phyloP scores from a whole-genome alignment of 805 yeast genomes.

The Wickerhamomyces subpelliculosus region DNA sequence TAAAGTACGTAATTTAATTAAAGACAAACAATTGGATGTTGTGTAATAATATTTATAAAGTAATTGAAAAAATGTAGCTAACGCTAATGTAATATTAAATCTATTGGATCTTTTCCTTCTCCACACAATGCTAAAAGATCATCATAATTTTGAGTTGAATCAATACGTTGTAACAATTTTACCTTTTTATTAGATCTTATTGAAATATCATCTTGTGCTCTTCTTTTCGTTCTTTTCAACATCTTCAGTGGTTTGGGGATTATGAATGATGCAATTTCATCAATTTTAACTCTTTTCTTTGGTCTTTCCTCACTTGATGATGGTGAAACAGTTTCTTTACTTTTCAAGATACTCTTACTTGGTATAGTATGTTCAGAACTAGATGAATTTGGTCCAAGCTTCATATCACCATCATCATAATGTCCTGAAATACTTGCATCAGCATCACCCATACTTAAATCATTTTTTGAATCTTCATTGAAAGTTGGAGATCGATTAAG shows the following conservation, averaged over 20 bases:
- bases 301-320: not conserved
- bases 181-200: not conserved
- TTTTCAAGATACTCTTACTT: not conserved
- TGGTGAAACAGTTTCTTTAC: no score
- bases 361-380: no score
- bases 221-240: not conserved
- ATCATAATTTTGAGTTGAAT: constrained; percentile 2
- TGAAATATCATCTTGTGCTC: not conserved
- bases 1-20: no score
- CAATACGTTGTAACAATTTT: constrained; percentile 1
- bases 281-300: not conserved
- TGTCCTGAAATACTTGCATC: not conserved
- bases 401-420: not conserved
- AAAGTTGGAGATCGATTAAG: not conserved
- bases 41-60: not conserved
- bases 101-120: constrained; percentile 14
- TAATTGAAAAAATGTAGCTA: not conserved
- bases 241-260: not conserved
- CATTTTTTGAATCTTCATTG: not conserved
- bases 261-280: not conserved
- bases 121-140: constrained; percentile 8
- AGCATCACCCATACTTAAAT: not conserved
- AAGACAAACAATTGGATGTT: no score
- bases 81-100: constrained; percentile 1
- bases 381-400: not conserved